These are phyloP conservation scores for Polytrichum commune DNA, from an alignment of 225 moss, liverwort and hornwort species.

Conservation along the genomic window DNA sequence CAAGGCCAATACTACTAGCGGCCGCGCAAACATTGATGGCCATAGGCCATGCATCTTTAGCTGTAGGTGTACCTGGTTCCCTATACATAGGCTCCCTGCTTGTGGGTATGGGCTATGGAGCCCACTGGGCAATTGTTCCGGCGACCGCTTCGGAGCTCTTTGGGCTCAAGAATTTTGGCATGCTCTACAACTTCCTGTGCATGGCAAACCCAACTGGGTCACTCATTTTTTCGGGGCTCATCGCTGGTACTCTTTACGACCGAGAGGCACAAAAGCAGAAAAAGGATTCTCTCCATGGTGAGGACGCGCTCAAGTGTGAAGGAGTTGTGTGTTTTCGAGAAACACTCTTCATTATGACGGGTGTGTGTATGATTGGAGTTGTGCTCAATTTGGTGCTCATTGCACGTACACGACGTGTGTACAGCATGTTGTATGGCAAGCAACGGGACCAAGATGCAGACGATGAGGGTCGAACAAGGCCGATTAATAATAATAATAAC, in stretches of 20 bases:
- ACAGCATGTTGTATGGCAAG: conserved; percentile 52
- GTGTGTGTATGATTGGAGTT: conserved; percentile 38
- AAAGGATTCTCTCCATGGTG: conserved; percentile 10
- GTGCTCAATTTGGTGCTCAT: conserved; percentile 42
- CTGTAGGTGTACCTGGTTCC: conserved; percentile 59
- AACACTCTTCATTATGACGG: conserved; percentile 52
- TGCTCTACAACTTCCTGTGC: conserved; percentile 59
- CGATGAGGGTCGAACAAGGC: conserved; percentile 11
- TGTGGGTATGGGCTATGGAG: conserved; percentile 58
- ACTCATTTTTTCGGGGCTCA: conserved; percentile 50
- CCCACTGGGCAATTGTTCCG: conserved; percentile 57
- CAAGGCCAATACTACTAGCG: conserved; percentile 73
- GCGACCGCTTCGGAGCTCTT: conserved; percentile 64
- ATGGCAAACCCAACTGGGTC: conserved; percentile 50
- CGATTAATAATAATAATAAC: not conserved
- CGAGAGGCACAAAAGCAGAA: conserved; percentile 52
- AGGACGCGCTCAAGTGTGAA: conserved; percentile 47
- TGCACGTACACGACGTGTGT: conserved; percentile 45
- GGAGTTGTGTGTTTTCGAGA: conserved; percentile 47
- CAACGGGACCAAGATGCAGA: conserved; percentile 27
- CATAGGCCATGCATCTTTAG: conserved; percentile 65
- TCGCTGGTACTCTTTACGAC: conserved; percentile 51
- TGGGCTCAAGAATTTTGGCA: conserved; percentile 58
- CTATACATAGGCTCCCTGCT: conserved; percentile 60
- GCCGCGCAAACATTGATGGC: conserved; percentile 75